Percentiles rank a stretch among this genome's conserved stretches.
phyloP scores from a whole-genome alignment of 176 grass and related monocot genomes.

The Leersia perrieri region DNA sequence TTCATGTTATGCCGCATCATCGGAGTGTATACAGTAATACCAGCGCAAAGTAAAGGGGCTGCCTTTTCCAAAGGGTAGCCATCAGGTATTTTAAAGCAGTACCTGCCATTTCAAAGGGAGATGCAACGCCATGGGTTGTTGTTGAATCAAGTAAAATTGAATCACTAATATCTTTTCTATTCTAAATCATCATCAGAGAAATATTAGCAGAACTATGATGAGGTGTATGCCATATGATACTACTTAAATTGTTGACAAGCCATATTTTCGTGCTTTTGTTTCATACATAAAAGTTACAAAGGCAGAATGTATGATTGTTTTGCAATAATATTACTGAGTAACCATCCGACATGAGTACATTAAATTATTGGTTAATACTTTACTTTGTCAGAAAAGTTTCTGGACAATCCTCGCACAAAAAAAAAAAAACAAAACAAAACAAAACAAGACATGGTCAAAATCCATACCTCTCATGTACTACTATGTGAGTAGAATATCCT shows the following conservation, averaged over 20 bases:
- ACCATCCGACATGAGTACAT: background rate
- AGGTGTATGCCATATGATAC: background rate
- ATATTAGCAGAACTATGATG: background rate
- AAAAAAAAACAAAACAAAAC: no score
- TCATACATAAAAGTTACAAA: background rate
- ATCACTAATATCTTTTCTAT: background rate
- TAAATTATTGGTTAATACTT: background rate
- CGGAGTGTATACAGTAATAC: conserved; percentile 74
- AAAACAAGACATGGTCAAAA: background rate
- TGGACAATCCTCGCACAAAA: no score
- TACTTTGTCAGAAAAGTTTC: background rate
- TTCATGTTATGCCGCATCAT: conserved; percentile 86
- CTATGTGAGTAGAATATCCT: conserved; percentile 79
- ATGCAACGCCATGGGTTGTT: background rate
- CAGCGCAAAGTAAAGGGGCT: conserved; percentile 72
- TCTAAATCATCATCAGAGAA: background rate
- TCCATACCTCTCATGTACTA: conserved; percentile 65
- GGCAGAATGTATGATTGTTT: background rate
- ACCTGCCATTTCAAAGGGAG: conserved; percentile 25
- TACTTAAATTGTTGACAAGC: background rate
- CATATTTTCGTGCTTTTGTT: background rate
- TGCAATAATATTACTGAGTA: background rate
- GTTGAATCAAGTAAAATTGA: background rate
- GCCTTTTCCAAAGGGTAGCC: conserved; percentile 63
- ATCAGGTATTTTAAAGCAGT: conserved; percentile 75